Conservation (phyloP, 2,329 filamentous ascomycete genomes). For the Chaetothyriales sp. region DNA sequence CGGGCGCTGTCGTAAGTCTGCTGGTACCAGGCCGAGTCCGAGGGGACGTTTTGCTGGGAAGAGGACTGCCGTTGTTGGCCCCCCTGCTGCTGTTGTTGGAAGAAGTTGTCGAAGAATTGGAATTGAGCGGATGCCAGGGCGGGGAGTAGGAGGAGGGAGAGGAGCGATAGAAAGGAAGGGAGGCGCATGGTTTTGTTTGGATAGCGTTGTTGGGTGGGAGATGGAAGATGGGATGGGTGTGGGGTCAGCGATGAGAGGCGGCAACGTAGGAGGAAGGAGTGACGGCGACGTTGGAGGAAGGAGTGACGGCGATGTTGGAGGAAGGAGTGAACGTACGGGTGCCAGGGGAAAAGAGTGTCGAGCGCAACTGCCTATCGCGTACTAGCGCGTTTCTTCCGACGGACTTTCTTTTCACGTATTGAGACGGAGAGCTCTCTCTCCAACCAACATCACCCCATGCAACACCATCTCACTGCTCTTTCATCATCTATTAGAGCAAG, state of each 20-base stretch:
- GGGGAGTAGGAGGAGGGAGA: constrained; percentile 43
- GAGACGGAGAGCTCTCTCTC: background rate
- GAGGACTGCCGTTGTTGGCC: constrained; percentile 45
- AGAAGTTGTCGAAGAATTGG: constrained; percentile 98
- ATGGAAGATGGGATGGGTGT: too few species aligned
- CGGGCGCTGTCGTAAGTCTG: constrained; percentile 55
- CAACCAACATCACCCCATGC: too few species aligned
- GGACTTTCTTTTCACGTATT: background rate
- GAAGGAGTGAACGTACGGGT: too few species aligned
- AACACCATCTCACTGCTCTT: background rate
- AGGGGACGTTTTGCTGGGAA: constrained; percentile 56
- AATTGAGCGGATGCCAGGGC: constrained; percentile 62
- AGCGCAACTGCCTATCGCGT: constrained; percentile 7
- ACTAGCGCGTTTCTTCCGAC: constrained; percentile 2
- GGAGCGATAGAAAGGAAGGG: background rate
- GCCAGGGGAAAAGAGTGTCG: too few species aligned
- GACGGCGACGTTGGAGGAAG: too few species aligned
- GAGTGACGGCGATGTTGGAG: too few species aligned
- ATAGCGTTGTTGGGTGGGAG: too few species aligned
- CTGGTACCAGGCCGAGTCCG: constrained; percentile 70
- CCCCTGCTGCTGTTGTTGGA: constrained; percentile 42
- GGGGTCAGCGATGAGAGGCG: too few species aligned
- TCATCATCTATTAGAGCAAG: background rate
- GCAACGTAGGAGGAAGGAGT: too few species aligned
- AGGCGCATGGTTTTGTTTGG: background rate